A percentile compares a stretch with the other conserved stretches of the same genome.
phyloP scores from a whole-genome alignment of 1,284 basidiomycete genomes.

The Microbotryum lychnidis-dioicae region DNA sequence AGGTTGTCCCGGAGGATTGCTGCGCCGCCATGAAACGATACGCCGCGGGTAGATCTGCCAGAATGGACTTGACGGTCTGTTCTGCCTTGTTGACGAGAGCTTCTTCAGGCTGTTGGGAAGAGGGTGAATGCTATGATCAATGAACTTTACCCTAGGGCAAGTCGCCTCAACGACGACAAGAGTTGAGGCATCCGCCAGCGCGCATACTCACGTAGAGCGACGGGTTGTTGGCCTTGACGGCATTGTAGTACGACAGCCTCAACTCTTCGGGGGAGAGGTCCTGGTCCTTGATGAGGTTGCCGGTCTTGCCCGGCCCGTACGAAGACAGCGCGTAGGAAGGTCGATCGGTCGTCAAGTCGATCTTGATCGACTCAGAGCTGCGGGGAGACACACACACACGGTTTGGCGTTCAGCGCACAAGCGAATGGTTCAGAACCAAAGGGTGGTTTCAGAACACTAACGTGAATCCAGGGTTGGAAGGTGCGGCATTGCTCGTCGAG shows the following conservation, averaged over 20 bases:
- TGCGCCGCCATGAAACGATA: constrained; percentile 4
- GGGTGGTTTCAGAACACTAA: too few species aligned
- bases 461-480: too few species aligned
- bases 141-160: not conserved
- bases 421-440: too few species aligned
- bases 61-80: constrained; percentile 18
- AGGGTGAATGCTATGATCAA: not conserved
- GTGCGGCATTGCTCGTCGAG: too few species aligned
- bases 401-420: too few species aligned
- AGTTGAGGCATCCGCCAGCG: not conserved
- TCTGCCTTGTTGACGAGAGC: constrained; percentile 27
- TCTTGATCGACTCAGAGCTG: constrained; percentile 54
- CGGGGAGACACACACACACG: not conserved
- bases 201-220: constrained; percentile 59
- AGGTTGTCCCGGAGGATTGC: constrained; percentile 9
- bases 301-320: constrained; percentile 68
- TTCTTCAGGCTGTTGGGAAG: constrained; percentile 24
- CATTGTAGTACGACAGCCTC: constrained; percentile 56
- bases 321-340: constrained; percentile 75
- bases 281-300: constrained; percentile 58
- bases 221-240: constrained; percentile 51
- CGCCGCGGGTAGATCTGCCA: constrained; percentile 19
- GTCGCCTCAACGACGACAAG: not conserved
- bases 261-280: constrained; percentile 78
- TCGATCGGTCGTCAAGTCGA: constrained; percentile 57